A percentile compares a stretch with the other conserved stretches of the same genome.
phyloP scores from a whole-genome alignment of 345 rosid genomes.

The Eucalyptus globulus region DNA sequence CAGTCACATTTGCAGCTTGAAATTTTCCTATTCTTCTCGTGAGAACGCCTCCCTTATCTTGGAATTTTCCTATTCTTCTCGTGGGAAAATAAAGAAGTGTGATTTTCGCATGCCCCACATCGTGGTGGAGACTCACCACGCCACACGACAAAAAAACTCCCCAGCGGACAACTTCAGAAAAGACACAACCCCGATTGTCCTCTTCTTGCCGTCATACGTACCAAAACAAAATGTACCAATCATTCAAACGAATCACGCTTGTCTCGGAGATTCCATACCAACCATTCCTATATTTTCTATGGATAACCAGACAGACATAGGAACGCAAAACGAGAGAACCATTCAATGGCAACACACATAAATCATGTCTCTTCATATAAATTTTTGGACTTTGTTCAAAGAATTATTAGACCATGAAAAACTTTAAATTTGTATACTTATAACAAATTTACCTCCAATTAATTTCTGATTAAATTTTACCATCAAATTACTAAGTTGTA shows the following conservation, averaged over 20 bases:
- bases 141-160: not conserved
- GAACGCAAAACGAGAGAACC: not conserved
- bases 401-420: not conserved
- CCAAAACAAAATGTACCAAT: not conserved
- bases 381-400: not conserved
- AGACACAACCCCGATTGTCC: not conserved
- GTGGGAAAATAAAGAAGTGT: not conserved
- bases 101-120: not conserved
- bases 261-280: not conserved
- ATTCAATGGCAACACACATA: not conserved
- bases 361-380: not conserved
- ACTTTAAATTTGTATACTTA: too few relatives aligned
- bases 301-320: not conserved
- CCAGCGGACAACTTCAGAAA: not conserved
- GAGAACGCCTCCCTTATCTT: not conserved
- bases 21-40: not conserved
- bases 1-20: not conserved
- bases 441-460: accelerated
- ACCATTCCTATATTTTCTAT: not conserved
- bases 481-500: accelerated
- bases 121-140: not conserved
- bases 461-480: accelerated
- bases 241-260: not conserved
- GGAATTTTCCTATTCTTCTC: not conserved
- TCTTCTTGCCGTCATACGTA: not conserved